Percentiles rank a stretch among this genome's conserved stretches.
Conservation (phyloP, 108 stramenopile genomes). For the Skeletonema marinoi region DNA sequence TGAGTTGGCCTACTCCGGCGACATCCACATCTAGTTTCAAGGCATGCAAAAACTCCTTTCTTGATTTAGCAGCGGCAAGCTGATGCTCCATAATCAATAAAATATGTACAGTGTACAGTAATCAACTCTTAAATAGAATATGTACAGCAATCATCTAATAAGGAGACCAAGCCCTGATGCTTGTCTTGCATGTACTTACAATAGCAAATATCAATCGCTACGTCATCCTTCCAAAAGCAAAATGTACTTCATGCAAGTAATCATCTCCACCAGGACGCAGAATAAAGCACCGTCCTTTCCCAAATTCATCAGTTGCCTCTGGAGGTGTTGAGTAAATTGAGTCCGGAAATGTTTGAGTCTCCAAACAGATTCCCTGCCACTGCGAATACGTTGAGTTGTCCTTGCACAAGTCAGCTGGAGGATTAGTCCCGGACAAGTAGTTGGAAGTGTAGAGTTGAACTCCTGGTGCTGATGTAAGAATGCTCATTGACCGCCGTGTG, state of each 20-base stretch:
- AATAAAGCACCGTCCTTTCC: conserved; percentile 66
- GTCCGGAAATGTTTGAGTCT: conserved; percentile 89
- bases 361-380: conserved; percentile 84
- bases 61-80: not conserved
- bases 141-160: no score
- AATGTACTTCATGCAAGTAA: conserved; percentile 53
- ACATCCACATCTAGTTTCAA: not conserved
- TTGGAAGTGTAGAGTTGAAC: conserved; percentile 90
- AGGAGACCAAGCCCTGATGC: not conserved
- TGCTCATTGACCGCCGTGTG: conserved; percentile 48
- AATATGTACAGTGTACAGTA: not conserved
- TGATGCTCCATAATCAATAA: not conserved
- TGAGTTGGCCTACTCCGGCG: not conserved
- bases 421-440: conserved; percentile 54
- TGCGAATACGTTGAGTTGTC: conserved; percentile 45
- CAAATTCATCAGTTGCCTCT: conserved; percentile 43
- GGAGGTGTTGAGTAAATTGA: conserved; percentile 39
- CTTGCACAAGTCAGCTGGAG: conserved; percentile 42
- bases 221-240: not conserved
- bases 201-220: not conserved
- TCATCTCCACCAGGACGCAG: conserved; percentile 49
- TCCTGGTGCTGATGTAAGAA: conserved; percentile 79
- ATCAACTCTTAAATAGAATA: no score
- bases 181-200: not conserved
- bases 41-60: not conserved